A percentile compares a stretch with the other conserved stretches of the same genome.
Conservation (phyloP, 2,329 filamentous ascomycete species). For the Pestalotiopsis sp. region DNA sequence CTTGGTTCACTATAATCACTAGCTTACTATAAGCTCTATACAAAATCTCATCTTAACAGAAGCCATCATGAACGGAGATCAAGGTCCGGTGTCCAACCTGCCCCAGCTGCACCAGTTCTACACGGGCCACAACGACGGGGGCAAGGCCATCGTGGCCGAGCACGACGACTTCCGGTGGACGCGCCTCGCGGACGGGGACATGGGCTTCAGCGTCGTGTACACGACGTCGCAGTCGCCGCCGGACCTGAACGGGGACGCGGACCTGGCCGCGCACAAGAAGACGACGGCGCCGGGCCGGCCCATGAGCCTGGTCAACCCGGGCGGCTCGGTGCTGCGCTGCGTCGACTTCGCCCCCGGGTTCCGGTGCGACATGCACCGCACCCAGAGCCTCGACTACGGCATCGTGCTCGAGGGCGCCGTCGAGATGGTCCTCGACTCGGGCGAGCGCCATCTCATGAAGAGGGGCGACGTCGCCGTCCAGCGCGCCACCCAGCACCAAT, state of each 20-base stretch:
- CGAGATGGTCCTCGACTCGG: constrained; percentile 53
- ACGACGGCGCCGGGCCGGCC: constrained; percentile 35
- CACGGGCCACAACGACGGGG: constrained; percentile 27
- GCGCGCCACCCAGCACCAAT: constrained; percentile 56
- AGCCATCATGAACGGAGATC: background rate
- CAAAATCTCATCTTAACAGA: background rate
- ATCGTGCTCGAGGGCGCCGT: constrained; percentile 56
- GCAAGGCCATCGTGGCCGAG: constrained; percentile 37
- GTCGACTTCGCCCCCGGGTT: constrained; percentile 50
- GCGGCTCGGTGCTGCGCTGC: constrained; percentile 40
- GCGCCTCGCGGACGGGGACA: constrained; percentile 30
- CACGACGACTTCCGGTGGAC: constrained; percentile 29
- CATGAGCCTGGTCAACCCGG: constrained; percentile 34
- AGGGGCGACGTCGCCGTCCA: constrained; percentile 58
- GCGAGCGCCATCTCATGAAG: constrained; percentile 45
- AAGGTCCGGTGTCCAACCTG: constrained; percentile 15
- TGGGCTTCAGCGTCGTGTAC: constrained; percentile 43
- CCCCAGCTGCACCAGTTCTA: constrained; percentile 24
- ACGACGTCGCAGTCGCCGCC: constrained; percentile 41
- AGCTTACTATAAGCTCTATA: background rate
- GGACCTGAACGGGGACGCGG: constrained; percentile 40
- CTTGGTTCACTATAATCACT: background rate
- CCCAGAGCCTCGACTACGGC: constrained; percentile 55
- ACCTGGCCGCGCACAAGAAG: constrained; percentile 38
- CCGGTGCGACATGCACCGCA: constrained; percentile 51